Evolutionary conservation across 208 protist genomes (phyloP).

Genomic region (Crithidia mellificae): DNA sequence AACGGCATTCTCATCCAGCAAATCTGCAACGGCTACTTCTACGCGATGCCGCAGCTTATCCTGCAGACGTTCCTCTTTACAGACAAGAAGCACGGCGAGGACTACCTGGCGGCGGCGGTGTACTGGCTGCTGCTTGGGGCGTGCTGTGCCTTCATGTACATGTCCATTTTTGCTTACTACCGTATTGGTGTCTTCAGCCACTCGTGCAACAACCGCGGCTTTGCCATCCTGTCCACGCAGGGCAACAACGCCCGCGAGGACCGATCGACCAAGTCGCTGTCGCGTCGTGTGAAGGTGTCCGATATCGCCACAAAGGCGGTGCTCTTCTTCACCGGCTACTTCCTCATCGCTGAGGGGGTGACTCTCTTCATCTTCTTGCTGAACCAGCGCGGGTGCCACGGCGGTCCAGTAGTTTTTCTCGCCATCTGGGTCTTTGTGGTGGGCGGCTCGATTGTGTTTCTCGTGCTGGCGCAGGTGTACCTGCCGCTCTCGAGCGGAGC

Average conservation of each 20-base stretch:
- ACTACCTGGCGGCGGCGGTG: background rate
- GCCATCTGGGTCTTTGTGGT: slow-evolving; percentile 42
- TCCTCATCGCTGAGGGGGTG: slow-evolving; percentile 23
- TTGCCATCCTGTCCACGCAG: slow-evolving; percentile 52
- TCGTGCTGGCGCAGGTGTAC: slow-evolving; percentile 41
- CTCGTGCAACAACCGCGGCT: slow-evolving; percentile 74
- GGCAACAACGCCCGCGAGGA: slow-evolving; percentile 10
- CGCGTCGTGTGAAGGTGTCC: slow-evolving; percentile 15
- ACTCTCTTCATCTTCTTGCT: slow-evolving; percentile 45
- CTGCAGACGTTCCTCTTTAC: slow-evolving; percentile 73
- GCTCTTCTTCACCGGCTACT: slow-evolving; percentile 30
- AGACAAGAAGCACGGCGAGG: background rate
- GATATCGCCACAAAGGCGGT: slow-evolving; percentile 29
- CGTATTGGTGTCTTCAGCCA: slow-evolving; percentile 57
- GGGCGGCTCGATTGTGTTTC: slow-evolving; percentile 27
- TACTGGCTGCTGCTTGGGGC: slow-evolving; percentile 53
- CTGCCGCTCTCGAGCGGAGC: slow-evolving; percentile 33
- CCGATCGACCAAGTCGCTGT: slow-evolving; percentile 8
- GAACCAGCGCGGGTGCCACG: slow-evolving; percentile 35
- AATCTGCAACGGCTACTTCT: slow-evolving; percentile 60
- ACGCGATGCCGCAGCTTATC: slow-evolving; percentile 69
- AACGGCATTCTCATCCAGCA: slow-evolving; percentile 67
- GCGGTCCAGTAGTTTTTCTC: slow-evolving; percentile 29
- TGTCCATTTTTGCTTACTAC: slow-evolving; percentile 62
- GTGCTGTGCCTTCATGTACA: slow-evolving; percentile 41